Conservation (phyloP, 1,284 basidiomycete species). For the Xerocomus nothofagi region DNA sequence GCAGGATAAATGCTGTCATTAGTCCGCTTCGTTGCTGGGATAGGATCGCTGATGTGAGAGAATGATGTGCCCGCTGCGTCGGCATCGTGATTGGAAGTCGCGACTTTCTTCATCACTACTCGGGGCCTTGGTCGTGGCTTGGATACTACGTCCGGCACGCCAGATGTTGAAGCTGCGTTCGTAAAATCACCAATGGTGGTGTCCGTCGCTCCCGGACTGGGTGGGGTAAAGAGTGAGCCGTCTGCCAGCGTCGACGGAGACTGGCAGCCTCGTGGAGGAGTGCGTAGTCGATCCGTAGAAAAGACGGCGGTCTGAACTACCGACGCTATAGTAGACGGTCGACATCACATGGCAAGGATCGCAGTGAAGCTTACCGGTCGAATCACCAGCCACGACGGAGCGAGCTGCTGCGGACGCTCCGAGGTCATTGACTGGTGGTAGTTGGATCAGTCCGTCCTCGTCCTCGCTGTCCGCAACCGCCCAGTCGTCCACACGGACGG, state of each 20-base stretch:
- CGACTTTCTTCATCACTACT: conserved; percentile 24
- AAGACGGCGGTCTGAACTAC: conserved; percentile 25
- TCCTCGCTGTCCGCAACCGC: conserved; percentile 34
- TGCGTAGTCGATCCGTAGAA: conserved; percentile 10
- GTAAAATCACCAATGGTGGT: conserved; percentile 17
- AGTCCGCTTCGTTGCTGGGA: conserved; percentile 10
- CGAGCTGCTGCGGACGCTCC: not conserved
- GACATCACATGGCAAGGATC: not conserved
- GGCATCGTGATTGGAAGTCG: not conserved
- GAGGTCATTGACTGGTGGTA: not conserved
- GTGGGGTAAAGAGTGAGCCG: conserved; percentile 32
- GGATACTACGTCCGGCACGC: not conserved
- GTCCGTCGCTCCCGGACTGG: not conserved
- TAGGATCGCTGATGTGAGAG: conserved; percentile 30
- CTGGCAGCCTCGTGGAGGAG: conserved; percentile 13
- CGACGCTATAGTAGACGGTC: conserved; percentile 10
- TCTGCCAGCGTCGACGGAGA: conserved; percentile 3
- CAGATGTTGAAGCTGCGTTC: conserved; percentile 7
- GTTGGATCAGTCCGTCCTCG: conserved; percentile 12
- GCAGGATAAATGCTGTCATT: conserved; percentile 26
- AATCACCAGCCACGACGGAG: not conserved
- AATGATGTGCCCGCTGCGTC: conserved; percentile 12
- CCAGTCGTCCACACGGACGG: conserved; percentile 17
- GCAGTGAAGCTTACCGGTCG: conserved; percentile 8
- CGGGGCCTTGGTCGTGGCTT: conserved; percentile 30